Conservation (phyloP, 352 stramenopile species). For the Pseudoperonospora humuli region DNA sequence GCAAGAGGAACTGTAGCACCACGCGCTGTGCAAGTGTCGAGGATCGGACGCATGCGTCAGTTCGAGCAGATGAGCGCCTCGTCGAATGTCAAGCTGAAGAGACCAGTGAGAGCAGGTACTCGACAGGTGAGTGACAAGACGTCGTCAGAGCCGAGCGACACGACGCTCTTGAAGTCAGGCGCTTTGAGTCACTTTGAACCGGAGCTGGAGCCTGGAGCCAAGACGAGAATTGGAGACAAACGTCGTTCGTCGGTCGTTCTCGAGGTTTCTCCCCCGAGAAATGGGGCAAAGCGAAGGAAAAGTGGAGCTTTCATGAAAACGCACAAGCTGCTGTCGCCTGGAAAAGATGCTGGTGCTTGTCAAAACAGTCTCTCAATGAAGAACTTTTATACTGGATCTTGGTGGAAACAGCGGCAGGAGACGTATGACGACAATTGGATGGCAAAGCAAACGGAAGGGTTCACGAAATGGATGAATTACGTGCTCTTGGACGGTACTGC, state of each 20-base stretch:
- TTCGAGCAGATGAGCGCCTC: neutral
- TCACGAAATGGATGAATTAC: conserved; percentile 86
- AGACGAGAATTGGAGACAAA: conserved; percentile 22
- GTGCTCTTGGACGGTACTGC: conserved; percentile 55
- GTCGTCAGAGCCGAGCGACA: conserved; percentile 1
- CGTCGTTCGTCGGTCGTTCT: conserved; percentile 27
- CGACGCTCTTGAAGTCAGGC: conserved; percentile 5
- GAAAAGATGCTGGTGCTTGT: conserved; percentile 4
- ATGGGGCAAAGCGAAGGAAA: conserved; percentile 23
- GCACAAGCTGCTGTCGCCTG: neutral
- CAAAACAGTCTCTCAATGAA: conserved; percentile 7
- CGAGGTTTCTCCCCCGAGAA: conserved; percentile 36
- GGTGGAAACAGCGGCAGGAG: conserved; percentile 68
- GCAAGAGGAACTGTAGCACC: conserved; percentile 24
- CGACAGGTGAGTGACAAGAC: neutral
- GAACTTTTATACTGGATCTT: conserved; percentile 37
- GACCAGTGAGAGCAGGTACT: too few relatives aligned
- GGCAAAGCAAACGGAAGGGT: conserved; percentile 66
- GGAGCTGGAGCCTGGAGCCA: conserved; percentile 13
- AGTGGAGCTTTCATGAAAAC: conserved; percentile 8
- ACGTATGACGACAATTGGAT: conserved; percentile 75
- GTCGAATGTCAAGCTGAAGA: too few relatives aligned
- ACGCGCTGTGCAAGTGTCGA: conserved; percentile 17
- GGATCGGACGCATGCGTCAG: conserved; percentile 13
- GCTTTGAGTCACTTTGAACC: conserved; percentile 5